Base-by-base conservation (phyloP, 169 alveolate species). In the Miamiensis avidus region DNA sequence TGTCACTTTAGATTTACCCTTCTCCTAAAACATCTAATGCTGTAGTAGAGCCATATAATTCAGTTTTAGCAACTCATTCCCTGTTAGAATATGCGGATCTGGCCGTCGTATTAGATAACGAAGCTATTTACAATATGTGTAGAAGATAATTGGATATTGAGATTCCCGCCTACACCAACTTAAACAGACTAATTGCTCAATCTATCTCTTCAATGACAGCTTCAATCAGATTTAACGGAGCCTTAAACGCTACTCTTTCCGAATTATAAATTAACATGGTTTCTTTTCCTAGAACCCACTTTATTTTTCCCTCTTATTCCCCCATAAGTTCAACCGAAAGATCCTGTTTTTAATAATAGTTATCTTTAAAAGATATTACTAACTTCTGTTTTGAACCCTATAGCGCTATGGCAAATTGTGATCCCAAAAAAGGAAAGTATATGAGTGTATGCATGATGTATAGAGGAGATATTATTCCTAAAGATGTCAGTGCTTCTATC, bases 251-350 rank as follows among this genome's bases (percentile, higher is more conserved):
- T 82, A 99, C 99, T 89, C 97, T 99, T 78, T 97, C 99, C 28
- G 99, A 98, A 94, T 99, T 99, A 96, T 99, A 98, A 90, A 98
- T 99, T 73, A 99, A 99, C 94, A 91, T 99, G 83, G 99, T 98
- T 84, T 99, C 99, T 32, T 98, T 98, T 95, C 99, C 99, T 33
- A 95, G 99, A 79, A 97, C 98, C 85, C 99, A 99, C 95, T 99
- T 99, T 93, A 97, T 98, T 99, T 95, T 99, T 31, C 95, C 99
- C 49, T 97, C 99, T 31, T 99, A 98, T 91, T 99, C 99, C 74
- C 99, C 99, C 65, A 96, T 99, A 74, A 98, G 98, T 87, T 96
- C 99, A 85, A 99, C 99, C 65, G 99, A 98, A 92, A 99, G 98
- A 93, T 99, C 99, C 32, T 98, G 97, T 94, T 99, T n/a, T n/a